Conservation (phyloP, 345 rosid species). For the Eucalyptus sp. region DNA sequence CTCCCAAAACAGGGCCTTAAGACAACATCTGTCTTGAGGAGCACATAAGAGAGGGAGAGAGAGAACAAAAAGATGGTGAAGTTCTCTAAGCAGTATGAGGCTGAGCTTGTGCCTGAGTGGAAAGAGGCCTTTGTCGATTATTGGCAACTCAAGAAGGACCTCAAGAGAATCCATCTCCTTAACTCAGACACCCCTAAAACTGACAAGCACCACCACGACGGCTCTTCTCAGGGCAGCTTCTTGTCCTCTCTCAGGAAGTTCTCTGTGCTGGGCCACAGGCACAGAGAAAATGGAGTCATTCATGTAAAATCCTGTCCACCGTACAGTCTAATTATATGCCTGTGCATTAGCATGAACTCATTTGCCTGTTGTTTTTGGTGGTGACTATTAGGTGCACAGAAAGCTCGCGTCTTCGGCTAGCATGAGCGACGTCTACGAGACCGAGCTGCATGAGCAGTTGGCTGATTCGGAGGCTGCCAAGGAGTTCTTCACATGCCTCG, state of each 20-base stretch:
- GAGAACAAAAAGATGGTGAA: slow-evolving; percentile 54
- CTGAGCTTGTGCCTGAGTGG: slow-evolving; percentile 97
- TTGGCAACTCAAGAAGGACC: slow-evolving; percentile 78
- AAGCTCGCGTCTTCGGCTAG: slow-evolving; percentile 59
- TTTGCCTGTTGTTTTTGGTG: not conserved
- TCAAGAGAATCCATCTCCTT: slow-evolving; percentile 31
- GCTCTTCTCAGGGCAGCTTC: slow-evolving; percentile 2
- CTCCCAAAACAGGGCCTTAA: not conserved
- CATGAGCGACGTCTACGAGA: slow-evolving; percentile 62
- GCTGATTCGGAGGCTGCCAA: slow-evolving; percentile 67
- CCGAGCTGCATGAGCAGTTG: slow-evolving; percentile 74
- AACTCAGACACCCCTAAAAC: not conserved
- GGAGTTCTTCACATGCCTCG: slow-evolving; percentile 72
- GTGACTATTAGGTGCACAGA: slow-evolving; percentile 56
- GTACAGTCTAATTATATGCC: not conserved
- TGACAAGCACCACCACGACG: not conserved
- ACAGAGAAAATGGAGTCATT: slow-evolving; percentile 48
- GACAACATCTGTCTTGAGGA: not conserved
- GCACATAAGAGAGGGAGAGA: not conserved
- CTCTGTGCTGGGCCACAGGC: slow-evolving; percentile 28
- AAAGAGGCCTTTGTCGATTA: slow-evolving; percentile 96
- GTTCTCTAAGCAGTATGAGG: slow-evolving; percentile 86
- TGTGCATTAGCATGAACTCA: not conserved
- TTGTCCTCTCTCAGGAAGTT: slow-evolving; percentile 34
- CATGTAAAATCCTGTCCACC: slow-evolving; percentile 29